A percentile compares a stretch with the other conserved stretches of the same genome.
Conservation (phyloP, 2,329 filamentous ascomycete species). For the Ceratocystis colombiana region DNA sequence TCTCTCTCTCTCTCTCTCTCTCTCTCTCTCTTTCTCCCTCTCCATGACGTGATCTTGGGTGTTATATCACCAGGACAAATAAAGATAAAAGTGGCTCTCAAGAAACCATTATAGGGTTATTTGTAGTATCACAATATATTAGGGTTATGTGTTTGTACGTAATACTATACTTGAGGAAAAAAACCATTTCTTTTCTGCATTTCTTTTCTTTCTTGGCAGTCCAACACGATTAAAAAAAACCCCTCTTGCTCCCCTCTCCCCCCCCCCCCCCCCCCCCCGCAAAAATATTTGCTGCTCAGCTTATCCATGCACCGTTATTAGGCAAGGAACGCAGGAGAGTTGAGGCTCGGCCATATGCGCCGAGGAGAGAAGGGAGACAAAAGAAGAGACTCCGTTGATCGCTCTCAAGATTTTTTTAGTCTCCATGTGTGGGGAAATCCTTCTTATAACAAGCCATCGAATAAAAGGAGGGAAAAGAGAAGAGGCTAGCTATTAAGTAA, state of each 20-base stretch:
- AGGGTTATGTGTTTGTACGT: conserved; percentile 2
- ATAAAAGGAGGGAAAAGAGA: neutral
- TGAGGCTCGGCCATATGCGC: conserved; percentile 10
- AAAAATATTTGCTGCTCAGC: neutral
- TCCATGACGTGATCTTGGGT: neutral
- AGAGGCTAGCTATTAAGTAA: neutral
- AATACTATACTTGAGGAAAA: neutral
- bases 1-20: neutral
- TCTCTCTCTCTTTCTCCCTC: neutral
- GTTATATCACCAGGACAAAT: neutral
- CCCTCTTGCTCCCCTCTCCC: neutral
- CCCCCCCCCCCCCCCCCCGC: neutral
- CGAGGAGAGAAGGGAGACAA: neutral
- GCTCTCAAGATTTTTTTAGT: conserved; percentile 1
- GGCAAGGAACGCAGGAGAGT: neutral
- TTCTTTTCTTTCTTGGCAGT: neutral
- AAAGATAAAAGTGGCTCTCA: neutral
- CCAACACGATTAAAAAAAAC: no score
- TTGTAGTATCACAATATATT: neutral
- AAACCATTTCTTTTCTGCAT: neutral
- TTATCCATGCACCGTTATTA: neutral
- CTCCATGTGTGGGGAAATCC: conserved; percentile 2
- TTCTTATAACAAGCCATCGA: neutral
- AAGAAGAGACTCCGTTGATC: conserved; percentile 1
- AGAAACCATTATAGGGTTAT: neutral